These are phyloP conservation scores for Chaetomium sp. DNA, from an alignment of 2,329 filamentous ascomycete species.

Conservation along the genomic window DNA sequence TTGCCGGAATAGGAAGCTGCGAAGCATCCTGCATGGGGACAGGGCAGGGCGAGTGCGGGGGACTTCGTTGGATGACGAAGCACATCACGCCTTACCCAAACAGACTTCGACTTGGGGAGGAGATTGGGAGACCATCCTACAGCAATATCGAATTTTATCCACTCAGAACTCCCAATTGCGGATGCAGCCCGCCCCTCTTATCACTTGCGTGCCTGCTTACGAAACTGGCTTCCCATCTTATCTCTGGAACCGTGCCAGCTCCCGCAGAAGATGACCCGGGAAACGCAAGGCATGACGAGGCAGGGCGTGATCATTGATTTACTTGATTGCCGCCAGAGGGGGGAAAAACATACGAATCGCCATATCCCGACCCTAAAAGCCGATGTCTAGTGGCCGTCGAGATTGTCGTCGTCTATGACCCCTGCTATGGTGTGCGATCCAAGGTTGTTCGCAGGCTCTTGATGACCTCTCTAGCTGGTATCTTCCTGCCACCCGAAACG, in stretches of 20 bases:
- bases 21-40: conserved; percentile 7
- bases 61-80: conserved; percentile 16
- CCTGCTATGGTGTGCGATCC: conserved; percentile 16
- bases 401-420: conserved; percentile 11
- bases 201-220: conserved; percentile 12
- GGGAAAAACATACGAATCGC: background rate
- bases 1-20: conserved; percentile 31
- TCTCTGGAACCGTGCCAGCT: background rate
- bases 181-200: background rate
- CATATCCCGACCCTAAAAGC: background rate
- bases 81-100: conserved; percentile 2
- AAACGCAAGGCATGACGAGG: conserved; percentile 20
- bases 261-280: background rate
- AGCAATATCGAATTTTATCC: background rate
- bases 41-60: conserved; percentile 17
- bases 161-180: conserved; percentile 11
- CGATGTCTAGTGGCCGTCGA: background rate
- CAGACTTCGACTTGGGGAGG: background rate
- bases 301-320: background rate
- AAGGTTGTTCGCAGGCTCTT: conserved; percentile 14
- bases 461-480: conserved; percentile 30
- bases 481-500: conserved; percentile 32
- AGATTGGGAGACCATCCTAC: background rate
- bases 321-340: background rate
- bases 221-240: conserved; percentile 7